A percentile compares a stretch with the other conserved stretches of the same genome.
These are phyloP conservation scores for Penicillium cosmopolitanum DNA, from an alignment of 495 filamentous ascomycete species.

Conservation along the genomic window DNA sequence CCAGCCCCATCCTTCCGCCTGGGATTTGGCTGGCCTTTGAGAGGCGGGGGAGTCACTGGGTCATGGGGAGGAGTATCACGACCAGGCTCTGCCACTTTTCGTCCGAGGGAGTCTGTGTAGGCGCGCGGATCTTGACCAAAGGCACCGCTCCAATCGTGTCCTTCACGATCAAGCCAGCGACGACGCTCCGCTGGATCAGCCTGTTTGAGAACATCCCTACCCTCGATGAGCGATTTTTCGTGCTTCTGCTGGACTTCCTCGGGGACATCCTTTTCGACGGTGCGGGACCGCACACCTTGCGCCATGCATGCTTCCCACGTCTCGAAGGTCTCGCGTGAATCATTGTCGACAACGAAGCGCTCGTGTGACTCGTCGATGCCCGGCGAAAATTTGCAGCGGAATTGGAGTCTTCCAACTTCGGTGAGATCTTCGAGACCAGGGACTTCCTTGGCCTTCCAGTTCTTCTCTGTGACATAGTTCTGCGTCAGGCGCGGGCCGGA, in stretches of 20 bases:
- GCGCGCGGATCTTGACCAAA: conserved; percentile 70
- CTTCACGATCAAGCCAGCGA: conserved; percentile 78
- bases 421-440: conserved; percentile 71
- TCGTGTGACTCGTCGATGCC: conserved; percentile 90
- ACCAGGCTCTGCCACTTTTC: conserved; percentile 59
- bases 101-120: conserved; percentile 52
- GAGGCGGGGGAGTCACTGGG: conserved; percentile 52
- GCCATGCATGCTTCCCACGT: conserved; percentile 88
- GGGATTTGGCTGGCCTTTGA: conserved; percentile 38
- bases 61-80: conserved; percentile 60
- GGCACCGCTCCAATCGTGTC: conserved; percentile 87
- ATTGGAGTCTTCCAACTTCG: conserved; percentile 79
- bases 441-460: conserved; percentile 57
- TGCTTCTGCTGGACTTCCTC: conserved; percentile 70
- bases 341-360: conserved; percentile 81
- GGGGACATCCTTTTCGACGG: conserved; percentile 70
- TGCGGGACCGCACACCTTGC: conserved; percentile 75
- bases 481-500: conserved; percentile 75
- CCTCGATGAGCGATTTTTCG: conserved; percentile 74
- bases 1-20: conserved; percentile 5
- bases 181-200: conserved; percentile 69
- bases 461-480: conserved; percentile 84
- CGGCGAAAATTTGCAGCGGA: conserved; percentile 80
- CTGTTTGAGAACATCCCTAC: conserved; percentile 75
- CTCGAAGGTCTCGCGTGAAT: conserved; percentile 89